These are phyloP conservation scores for Ustilago nuda DNA, from an alignment of 1,284 basidiomycete genomes.

Conservation along the genomic window DNA sequence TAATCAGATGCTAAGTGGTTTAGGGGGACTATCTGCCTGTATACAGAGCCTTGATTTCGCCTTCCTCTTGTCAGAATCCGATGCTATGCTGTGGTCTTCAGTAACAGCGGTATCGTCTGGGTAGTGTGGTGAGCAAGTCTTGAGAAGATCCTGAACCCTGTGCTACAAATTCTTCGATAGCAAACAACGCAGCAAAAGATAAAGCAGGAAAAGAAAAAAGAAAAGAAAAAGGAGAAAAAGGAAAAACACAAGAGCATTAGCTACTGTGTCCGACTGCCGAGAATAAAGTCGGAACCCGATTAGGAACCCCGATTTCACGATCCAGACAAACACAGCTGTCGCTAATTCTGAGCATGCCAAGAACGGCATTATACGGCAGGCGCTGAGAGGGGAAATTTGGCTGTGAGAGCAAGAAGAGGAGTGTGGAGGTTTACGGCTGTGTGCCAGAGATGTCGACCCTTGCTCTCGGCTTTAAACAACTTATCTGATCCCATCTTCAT, in stretches of 20 bases:
- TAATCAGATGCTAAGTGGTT: too few relatives aligned
- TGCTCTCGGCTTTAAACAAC: not conserved
- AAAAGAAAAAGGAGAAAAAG: not conserved
- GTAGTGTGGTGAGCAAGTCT: not conserved
- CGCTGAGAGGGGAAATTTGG: not conserved
- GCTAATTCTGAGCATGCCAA: conserved; percentile 5
- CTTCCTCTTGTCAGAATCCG: too few relatives aligned
- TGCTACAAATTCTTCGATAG: not conserved
- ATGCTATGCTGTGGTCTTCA: too few relatives aligned
- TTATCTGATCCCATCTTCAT: not conserved
- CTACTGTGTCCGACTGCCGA: not conserved
- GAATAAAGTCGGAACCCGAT: not conserved
- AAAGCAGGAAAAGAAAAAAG: not conserved
- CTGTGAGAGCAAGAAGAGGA: not conserved
- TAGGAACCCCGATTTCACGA: not conserved
- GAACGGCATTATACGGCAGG: conserved; percentile 2
- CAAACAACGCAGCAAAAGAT: not conserved
- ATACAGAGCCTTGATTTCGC: too few relatives aligned
- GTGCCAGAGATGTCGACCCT: not conserved
- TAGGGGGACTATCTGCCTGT: too few relatives aligned
- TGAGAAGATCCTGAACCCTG: not conserved
- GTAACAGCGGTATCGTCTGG: not conserved
- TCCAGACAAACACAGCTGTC: not conserved
- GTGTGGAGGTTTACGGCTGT: conserved; percentile 4
- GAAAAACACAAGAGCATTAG: not conserved